These are phyloP conservation scores for Pharus latifolius DNA, from an alignment of 176 grass and related monocot genomes.

Conservation along the genomic window DNA sequence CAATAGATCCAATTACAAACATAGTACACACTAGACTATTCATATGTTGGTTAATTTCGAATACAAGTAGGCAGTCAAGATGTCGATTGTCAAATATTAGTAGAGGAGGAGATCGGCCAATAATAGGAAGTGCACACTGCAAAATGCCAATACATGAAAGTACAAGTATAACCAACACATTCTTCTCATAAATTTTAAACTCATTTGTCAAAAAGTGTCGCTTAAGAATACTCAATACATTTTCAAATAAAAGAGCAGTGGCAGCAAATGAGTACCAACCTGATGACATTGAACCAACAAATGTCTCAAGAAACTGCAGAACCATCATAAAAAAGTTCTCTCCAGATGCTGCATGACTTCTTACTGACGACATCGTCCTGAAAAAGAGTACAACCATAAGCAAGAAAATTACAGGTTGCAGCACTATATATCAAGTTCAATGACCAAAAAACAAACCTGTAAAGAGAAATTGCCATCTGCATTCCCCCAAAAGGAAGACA, in stretches of 20 bases:
- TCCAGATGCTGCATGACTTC: slow-evolving; percentile 75
- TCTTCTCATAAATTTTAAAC: background rate
- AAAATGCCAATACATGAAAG: background rate
- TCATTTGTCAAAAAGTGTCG: background rate
- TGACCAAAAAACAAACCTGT: slow-evolving; percentile 66
- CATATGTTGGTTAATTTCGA: background rate
- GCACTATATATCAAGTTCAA: slow-evolving; percentile 2
- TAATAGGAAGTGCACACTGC: background rate
- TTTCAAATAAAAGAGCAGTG: background rate
- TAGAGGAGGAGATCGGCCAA: background rate
- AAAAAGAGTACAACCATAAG: slow-evolving; percentile 28
- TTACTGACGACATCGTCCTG: slow-evolving; percentile 98
- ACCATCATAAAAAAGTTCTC: slow-evolving; percentile 82
- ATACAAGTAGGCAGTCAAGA: background rate
- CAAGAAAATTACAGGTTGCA: background rate
- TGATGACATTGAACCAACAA: slow-evolving; percentile 98
- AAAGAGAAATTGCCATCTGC: slow-evolving; percentile 99
- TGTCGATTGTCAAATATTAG: background rate
- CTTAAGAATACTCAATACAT: slow-evolving; percentile 4
- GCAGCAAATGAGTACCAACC: slow-evolving; percentile 37
- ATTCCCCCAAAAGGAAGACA: slow-evolving; percentile 37
- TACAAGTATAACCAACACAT: background rate
- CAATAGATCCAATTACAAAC: background rate
- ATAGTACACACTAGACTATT: background rate
- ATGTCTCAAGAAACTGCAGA: slow-evolving; percentile 93